Percentiles rank a stretch among this genome's conserved stretches.
These are phyloP conservation scores for Haplosporangium gracile DNA, from an alignment of 192 early-diverging fungal genomes.

Conservation along the genomic window DNA sequence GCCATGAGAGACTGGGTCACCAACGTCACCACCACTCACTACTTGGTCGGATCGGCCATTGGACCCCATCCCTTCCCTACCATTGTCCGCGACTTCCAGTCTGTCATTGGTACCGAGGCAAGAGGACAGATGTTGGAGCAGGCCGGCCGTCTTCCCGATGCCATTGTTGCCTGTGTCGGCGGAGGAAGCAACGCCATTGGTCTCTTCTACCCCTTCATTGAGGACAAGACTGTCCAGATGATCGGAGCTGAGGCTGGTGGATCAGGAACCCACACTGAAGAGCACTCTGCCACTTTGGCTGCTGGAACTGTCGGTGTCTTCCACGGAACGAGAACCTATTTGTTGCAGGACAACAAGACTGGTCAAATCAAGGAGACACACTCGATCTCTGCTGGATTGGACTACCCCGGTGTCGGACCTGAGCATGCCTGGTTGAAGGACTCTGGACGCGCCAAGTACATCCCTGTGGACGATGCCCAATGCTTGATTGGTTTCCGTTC, in stretches of 20 bases:
- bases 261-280: constrained; percentile 82
- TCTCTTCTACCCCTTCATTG: constrained; percentile 95
- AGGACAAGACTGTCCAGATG: constrained; percentile 87
- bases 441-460: constrained; percentile 86
- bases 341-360: constrained; percentile 91
- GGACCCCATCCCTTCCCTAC: constrained; percentile 98
- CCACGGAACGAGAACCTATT: constrained; percentile 95
- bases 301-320: constrained; percentile 92
- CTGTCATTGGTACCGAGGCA: constrained; percentile 94
- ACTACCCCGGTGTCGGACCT: constrained; percentile 98
- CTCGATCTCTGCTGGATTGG: constrained; percentile 95
- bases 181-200: constrained; percentile 98
- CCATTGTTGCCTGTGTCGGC: constrained; percentile 96
- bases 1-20: constrained; percentile 99
- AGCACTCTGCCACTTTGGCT: constrained; percentile 92
- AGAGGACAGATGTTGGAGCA: constrained; percentile 86
- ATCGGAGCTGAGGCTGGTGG: constrained; percentile 97
- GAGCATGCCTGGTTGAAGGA: constrained; percentile 95
- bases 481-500: constrained; percentile 87
- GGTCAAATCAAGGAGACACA: constrained; percentile 98
- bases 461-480: constrained; percentile 84
- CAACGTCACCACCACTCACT: constrained; percentile 94
- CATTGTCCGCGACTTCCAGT: constrained; percentile 98
- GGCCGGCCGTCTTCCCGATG: constrained; percentile 89
- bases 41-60: constrained; percentile 96